Evolutionary conservation across 768 basidiomycete genomes (phyloP).

Genomic region (Leucosporidium scottii): DNA sequence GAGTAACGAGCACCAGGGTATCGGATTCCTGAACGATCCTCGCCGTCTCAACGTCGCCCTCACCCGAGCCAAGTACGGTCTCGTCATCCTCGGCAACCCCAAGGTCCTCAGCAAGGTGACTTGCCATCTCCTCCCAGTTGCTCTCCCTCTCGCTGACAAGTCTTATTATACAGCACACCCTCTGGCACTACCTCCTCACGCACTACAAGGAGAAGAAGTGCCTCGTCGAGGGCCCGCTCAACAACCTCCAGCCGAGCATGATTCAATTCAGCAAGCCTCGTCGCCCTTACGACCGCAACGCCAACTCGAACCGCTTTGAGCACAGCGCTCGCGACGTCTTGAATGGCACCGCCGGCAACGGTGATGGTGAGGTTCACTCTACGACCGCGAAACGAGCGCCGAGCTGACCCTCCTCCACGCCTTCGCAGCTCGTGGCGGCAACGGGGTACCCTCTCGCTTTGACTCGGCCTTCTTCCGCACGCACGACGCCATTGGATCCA

Average conservation of each 20-base stretch:
- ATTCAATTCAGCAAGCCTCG: conserved; percentile 99
- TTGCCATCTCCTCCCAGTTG: neutral
- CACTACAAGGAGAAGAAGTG: conserved; percentile 95
- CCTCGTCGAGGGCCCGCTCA: conserved; percentile 92
- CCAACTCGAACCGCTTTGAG: conserved; percentile 88
- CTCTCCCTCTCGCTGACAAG: neutral
- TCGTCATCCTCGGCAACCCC: conserved; percentile 99
- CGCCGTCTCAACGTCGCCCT: conserved; percentile 92
- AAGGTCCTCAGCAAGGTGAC: conserved; percentile 95
- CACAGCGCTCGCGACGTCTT: conserved; percentile 76
- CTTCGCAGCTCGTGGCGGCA: conserved; percentile 55
- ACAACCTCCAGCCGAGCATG: conserved; percentile 94
- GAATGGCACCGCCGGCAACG: conserved; percentile 31
- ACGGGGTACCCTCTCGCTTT: conserved; percentile 88
- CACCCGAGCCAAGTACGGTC: conserved; percentile 94
- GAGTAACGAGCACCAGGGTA: conserved; percentile 98
- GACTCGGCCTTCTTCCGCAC: conserved; percentile 93
- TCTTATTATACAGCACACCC: conserved; percentile 62
- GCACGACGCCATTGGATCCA: conserved; percentile 86
- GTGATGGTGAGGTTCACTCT: conserved; percentile 25
- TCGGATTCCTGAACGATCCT: conserved; percentile 98
- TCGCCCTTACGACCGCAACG: conserved; percentile 78
- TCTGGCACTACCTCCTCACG: conserved; percentile 96
- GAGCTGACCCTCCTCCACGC: conserved; percentile 12
- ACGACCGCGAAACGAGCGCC: neutral